Conservation (phyloP, 140 eudicot genomes). For the Erigeron philadelphicus region DNA sequence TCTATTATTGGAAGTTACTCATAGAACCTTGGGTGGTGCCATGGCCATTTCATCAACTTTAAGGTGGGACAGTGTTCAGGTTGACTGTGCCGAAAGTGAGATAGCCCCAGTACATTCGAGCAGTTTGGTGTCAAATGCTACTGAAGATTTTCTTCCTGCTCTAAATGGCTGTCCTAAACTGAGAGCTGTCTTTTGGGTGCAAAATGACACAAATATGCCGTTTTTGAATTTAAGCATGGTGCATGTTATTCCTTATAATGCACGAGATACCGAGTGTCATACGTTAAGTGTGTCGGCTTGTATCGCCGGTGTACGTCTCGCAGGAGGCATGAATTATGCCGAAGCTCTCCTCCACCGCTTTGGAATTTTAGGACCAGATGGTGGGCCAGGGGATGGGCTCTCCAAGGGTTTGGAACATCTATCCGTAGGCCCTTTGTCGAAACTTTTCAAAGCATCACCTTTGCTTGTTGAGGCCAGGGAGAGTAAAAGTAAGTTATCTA, state of each 20-base stretch:
- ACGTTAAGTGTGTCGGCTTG: conserved; percentile 76
- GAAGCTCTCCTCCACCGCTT: conserved; percentile 83
- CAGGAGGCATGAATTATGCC: conserved; percentile 88
- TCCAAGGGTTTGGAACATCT: conserved; percentile 78
- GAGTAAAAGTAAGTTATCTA: conserved; percentile 25
- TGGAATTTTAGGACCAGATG: conserved; percentile 85
- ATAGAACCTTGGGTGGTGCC: conserved; percentile 92
- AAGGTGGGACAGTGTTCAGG: conserved; percentile 76
- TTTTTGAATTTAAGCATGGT: conserved; percentile 56
- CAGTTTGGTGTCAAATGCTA: conserved; percentile 11
- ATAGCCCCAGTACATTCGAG: conserved; percentile 30
- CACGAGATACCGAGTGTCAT: conserved; percentile 78
- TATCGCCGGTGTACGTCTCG: conserved; percentile 84
- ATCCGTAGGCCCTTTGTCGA: conserved; percentile 76
- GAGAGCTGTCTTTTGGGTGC: conserved; percentile 91
- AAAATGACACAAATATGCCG: conserved; percentile 41
- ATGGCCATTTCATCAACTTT: conserved; percentile 73
- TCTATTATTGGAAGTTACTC: conserved; percentile 63
- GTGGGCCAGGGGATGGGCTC: conserved; percentile 96
- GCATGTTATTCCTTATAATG: conserved; percentile 76
- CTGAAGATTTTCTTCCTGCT: conserved; percentile 26
- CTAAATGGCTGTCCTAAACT: conserved; percentile 48
- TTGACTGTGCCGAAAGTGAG: conserved; percentile 66
- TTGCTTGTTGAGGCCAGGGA: conserved; percentile 36
- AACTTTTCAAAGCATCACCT: conserved; percentile 75